phyloP scores from a whole-genome alignment of 139 green algal genomes.

The Marvania coccoides region DNA sequence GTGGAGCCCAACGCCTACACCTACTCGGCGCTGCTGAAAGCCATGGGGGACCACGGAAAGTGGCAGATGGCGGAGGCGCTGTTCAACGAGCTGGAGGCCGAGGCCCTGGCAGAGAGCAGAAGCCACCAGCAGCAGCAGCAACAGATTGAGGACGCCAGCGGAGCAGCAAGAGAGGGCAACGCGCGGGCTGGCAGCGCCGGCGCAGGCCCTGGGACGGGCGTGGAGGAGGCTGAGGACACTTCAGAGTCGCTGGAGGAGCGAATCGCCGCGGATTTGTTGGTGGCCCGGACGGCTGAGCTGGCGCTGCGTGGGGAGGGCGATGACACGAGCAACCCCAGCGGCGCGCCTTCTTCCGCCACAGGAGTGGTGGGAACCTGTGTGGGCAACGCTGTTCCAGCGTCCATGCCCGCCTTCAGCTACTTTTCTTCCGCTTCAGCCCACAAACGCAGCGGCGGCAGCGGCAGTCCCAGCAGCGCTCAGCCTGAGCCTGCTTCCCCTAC shows the following conservation, averaged over 20 bases:
- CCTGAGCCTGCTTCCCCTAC: background rate
- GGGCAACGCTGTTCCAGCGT: too few relatives aligned
- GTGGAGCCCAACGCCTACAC: conserved; percentile 82
- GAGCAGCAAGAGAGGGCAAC: background rate
- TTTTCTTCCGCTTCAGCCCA: background rate
- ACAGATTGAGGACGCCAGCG: background rate
- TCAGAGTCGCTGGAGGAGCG: background rate
- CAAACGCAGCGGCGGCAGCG: too few relatives aligned
- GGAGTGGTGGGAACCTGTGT: too few relatives aligned
- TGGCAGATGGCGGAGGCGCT: conserved; percentile 71
- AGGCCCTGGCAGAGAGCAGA: conserved; percentile 29
- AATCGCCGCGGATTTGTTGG: background rate
- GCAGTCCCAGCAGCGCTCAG: too few relatives aligned
- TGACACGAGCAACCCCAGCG: background rate
- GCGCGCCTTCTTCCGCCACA: background rate
- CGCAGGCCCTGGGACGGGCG: background rate
- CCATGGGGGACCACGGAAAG: conserved; percentile 67
- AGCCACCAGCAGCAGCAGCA: background rate
- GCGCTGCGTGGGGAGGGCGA: background rate
- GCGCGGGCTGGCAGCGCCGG: background rate
- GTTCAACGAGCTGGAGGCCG: conserved; percentile 63
- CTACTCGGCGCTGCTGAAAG: conserved; percentile 69
- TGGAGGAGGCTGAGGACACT: background rate
- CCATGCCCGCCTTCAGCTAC: background rate
- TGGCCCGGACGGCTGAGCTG: background rate